phyloP scores from a whole-genome alignment of 805 yeast genomes.

The Clavispora vitiphila region DNA sequence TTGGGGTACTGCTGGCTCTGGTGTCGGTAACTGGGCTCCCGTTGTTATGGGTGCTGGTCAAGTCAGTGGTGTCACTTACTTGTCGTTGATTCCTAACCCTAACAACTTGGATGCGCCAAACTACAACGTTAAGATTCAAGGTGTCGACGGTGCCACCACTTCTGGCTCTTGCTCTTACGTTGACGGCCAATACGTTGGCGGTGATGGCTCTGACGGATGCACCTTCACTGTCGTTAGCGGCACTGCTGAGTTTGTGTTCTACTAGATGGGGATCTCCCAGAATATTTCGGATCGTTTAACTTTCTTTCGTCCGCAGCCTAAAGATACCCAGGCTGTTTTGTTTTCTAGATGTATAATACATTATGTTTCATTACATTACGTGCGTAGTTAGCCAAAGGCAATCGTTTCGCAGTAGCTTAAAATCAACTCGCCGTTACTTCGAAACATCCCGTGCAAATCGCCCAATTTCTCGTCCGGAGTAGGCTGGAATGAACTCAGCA shows the following conservation, averaged over 20 bases:
- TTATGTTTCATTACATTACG: neutral
- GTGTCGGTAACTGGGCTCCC: conserved; percentile 78
- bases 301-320: neutral
- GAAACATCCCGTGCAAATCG: conserved; percentile 25
- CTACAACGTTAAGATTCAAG: conserved; percentile 40
- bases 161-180: conserved; percentile 15
- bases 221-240: conserved; percentile 16
- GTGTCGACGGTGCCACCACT: conserved; percentile 13
- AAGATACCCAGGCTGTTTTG: neutral
- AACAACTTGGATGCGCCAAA: conserved; percentile 48
- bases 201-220: conserved; percentile 17
- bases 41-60: conserved; percentile 74
- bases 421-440: conserved; percentile 31
- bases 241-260: conserved; percentile 15
- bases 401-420: conserved; percentile 35
- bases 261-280: conserved; percentile 5
- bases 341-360: neutral
- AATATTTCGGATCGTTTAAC: neutral
- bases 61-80: conserved; percentile 54
- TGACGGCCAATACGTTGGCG: conserved; percentile 15
- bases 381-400: conserved; percentile 31
- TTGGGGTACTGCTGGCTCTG: conserved; percentile 59
- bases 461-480: conserved; percentile 36
- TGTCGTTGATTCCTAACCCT: conserved; percentile 75
- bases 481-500: conserved; percentile 39